Evolutionary conservation across 495 filamentous ascomycete genomes (phyloP), one percentile per base, ranked within the genome.

Genomic region (Geopyxis carbonaria): DNA sequence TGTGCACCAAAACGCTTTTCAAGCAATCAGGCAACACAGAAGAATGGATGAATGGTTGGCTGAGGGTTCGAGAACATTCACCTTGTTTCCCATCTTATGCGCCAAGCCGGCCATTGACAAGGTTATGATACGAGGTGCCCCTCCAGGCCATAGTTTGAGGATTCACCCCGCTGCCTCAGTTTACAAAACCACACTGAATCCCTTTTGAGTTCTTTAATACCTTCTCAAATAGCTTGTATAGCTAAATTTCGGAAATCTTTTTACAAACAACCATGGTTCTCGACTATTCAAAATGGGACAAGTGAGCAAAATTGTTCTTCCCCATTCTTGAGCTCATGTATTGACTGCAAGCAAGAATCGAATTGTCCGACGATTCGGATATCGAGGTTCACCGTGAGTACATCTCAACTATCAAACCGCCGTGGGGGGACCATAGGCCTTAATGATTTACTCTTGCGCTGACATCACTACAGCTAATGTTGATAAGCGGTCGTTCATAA

Each of bases 401-500:
- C 25, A 7, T 13, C 24, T 18, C 20, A 24, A 16, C 28, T 6
- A 2, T 28, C 5, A 10, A 22, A 14, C 31, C 31, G n/a, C n/a
- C n/a, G n/a, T n/a, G n/a, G n/a, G n/a, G n/a, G n/a, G n/a, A n/a
- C n/a, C n/a, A n/a, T n/a, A n/a, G n/a, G n/a, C n/a, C n/a, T n/a
- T n/a, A n/a, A n/a, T n/a, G n/a, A n/a, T n/a, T n/a, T n/a, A 29
- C 28, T 31, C 9, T 5, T 23, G 19, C 35, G 43, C 16, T 24
- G 3, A 37, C 36, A 34, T 3, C 11, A 11, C 31, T 18, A 16
- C 81, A 56, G 53, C 91, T 41, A 97, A 97, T 62, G 89, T 97
- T 59, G 89, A 97, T 63, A 97, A 97, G 55, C 75, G 77, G 2
- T 95, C 89, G 39, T 97, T 97, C 63, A 97, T 97, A 58, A 82